These are phyloP conservation scores for Penicillium rolfsii DNA, from an alignment of 2,329 filamentous ascomycete species.

Conservation along the genomic window DNA sequence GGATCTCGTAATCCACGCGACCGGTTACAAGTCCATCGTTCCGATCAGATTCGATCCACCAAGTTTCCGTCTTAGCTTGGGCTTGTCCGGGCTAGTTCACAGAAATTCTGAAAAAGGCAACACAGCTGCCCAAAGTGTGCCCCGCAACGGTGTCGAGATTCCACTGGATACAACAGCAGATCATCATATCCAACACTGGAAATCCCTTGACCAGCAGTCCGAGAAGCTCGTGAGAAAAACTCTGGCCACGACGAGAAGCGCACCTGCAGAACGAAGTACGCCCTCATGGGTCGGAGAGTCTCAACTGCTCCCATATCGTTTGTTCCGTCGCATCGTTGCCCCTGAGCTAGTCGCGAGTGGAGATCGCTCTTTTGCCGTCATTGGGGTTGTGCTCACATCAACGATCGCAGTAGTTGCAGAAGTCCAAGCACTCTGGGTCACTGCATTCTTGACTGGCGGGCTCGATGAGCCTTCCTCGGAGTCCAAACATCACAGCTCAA, in stretches of 20 bases:
- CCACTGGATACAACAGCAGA: background rate
- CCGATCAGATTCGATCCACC: conserved; percentile 25
- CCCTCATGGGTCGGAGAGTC: conserved; percentile 7
- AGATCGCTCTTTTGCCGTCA: conserved; percentile 27
- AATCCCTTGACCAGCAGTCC: conserved; percentile 12
- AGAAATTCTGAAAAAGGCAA: no score
- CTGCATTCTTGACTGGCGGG: conserved; percentile 28
- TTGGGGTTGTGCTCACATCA: conserved; percentile 25
- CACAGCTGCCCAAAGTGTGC: background rate
- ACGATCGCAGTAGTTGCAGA: conserved; percentile 30
- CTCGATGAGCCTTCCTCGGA: conserved; percentile 14
- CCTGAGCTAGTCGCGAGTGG: conserved; percentile 27
- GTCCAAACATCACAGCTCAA: background rate
- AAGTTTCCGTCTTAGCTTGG: conserved; percentile 19
- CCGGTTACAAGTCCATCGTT: conserved; percentile 29
- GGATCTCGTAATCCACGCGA: conserved; percentile 30
- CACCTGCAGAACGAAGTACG: background rate
- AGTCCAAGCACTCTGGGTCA: conserved; percentile 32
- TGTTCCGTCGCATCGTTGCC: conserved; percentile 33
- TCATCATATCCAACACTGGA: conserved; percentile 16
- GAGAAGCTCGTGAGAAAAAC: conserved; percentile 12
- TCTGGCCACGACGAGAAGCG: conserved; percentile 10
- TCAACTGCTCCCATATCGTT: conserved; percentile 20
- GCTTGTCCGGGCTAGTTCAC: conserved; percentile 16
- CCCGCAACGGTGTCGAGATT: background rate